Evolutionary conservation across 441 rosid species (phyloP).

Genomic region (Gossypium schwendimanii): DNA sequence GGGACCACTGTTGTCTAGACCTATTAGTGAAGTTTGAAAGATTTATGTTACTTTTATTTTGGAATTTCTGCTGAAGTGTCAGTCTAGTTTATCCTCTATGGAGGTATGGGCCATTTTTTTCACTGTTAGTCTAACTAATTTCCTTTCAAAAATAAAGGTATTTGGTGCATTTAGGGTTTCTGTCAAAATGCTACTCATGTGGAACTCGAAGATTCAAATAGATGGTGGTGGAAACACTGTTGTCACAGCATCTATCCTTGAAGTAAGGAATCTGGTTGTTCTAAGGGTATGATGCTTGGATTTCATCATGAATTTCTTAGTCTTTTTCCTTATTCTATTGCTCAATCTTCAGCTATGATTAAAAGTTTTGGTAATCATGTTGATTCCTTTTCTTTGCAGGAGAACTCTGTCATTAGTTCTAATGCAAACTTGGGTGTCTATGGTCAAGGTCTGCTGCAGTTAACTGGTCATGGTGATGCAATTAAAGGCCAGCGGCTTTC

Average conservation of each 20-base stretch:
- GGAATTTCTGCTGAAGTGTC: background rate
- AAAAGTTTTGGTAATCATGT: conserved; percentile 12
- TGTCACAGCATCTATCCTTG: conserved; percentile 86
- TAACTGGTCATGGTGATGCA: conserved; percentile 87
- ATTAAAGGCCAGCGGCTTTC: conserved; percentile 93
- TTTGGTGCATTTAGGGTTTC: conserved; percentile 94
- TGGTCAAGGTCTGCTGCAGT: conserved; percentile 86
- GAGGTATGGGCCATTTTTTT: conserved; percentile 8
- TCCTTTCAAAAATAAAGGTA: conserved; percentile 54
- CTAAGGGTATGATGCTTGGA: conserved; percentile 57
- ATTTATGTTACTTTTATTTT: background rate
- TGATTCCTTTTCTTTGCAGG: conserved; percentile 46
- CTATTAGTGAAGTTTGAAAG: conserved; percentile 1
- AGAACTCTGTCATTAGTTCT: conserved; percentile 74
- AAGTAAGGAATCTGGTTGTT: conserved; percentile 95
- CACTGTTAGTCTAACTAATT: conserved; percentile 14
- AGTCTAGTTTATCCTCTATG: conserved; percentile 16
- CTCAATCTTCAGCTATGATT: conserved; percentile 1
- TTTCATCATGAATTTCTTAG: conserved; percentile 7
- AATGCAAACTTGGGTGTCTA: conserved; percentile 81
- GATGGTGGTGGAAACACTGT: conserved; percentile 94
- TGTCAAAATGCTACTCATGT: conserved; percentile 91
- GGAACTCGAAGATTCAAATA: conserved; percentile 87
- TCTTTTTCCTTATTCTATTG: background rate
- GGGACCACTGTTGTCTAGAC: background rate